Evolutionary conservation across 202 grass and related monocot species (phyloP).

Genomic region (Eragrostis tef): DNA sequence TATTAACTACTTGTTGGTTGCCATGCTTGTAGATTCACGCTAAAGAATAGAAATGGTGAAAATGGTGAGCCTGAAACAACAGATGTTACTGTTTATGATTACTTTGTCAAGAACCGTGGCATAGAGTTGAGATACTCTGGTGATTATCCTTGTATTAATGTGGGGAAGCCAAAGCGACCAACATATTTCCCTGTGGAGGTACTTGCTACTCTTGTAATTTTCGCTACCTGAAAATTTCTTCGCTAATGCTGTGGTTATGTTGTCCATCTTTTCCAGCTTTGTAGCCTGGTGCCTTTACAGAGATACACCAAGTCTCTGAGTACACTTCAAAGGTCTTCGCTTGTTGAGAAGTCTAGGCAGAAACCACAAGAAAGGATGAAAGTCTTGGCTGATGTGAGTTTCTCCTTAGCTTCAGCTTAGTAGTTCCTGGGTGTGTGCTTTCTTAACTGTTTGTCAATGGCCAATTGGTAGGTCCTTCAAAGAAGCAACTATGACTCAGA

Average conservation of each 20-base stretch:
- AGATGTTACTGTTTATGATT: constrained; percentile 75
- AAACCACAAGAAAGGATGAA: constrained; percentile 73
- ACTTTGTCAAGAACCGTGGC: constrained; percentile 65
- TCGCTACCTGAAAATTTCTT: neutral
- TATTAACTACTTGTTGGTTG: constrained; percentile 9
- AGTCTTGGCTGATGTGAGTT: constrained; percentile 61
- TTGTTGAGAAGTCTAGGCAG: constrained; percentile 80
- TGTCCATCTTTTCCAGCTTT: constrained; percentile 55
- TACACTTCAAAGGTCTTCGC: constrained; percentile 59
- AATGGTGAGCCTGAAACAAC: constrained; percentile 46
- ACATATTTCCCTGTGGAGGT: constrained; percentile 84
- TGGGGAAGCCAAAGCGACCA: constrained; percentile 81
- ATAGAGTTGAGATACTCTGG: constrained; percentile 67
- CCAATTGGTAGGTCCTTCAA: constrained; percentile 55
- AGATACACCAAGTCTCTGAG: constrained; percentile 69
- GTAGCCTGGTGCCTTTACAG: constrained; percentile 57
- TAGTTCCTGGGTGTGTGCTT: neutral
- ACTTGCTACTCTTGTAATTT: neutral
- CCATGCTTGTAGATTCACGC: constrained; percentile 53
- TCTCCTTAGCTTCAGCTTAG: neutral
- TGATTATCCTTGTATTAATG: constrained; percentile 74
- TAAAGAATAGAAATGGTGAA: constrained; percentile 60
- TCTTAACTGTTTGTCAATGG: neutral
- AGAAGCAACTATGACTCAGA: constrained; percentile 74
- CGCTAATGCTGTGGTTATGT: constrained; percentile 22